Evolutionary conservation across 768 basidiomycete species (phyloP).

Genomic region (Tephrocybe sp.): DNA sequence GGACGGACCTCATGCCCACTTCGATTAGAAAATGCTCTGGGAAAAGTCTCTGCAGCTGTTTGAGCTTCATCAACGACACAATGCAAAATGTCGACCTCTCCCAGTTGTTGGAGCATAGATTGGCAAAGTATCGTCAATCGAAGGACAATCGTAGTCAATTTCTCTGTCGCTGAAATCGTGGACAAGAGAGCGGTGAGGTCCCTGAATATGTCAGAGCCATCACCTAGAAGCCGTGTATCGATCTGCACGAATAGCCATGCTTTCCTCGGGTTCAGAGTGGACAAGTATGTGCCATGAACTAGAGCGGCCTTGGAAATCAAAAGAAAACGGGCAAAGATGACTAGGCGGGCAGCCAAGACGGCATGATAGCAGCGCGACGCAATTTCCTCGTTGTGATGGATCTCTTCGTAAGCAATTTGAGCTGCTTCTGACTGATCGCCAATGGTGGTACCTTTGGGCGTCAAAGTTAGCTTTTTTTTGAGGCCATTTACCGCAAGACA

Average conservation of each 20-base stretch:
- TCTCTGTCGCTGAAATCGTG: neutral
- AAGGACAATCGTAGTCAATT: no score
- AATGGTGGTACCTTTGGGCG: neutral
- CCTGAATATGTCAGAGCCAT: neutral
- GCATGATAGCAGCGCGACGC: neutral
- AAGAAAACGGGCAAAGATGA: neutral
- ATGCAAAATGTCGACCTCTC: neutral
- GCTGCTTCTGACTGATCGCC: neutral
- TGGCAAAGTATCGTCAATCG: no score
- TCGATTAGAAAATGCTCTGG: neutral
- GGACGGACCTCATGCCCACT: neutral
- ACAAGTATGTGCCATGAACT: neutral
- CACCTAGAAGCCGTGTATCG: neutral
- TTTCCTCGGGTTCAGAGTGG: neutral
- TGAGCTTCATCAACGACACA: slow-evolving; percentile 3
- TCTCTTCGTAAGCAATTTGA: no score
- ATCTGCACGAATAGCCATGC: neutral
- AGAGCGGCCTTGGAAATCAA: neutral
- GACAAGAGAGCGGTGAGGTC: neutral
- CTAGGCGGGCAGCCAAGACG: neutral
- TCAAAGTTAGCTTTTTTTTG: neutral
- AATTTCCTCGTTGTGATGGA: neutral
- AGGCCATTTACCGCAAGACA: neutral
- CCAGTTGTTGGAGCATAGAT: no score
- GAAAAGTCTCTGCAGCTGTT: neutral